phyloP scores from a whole-genome alignment of 2,329 filamentous ascomycete species.

The Alternaria sp. region DNA sequence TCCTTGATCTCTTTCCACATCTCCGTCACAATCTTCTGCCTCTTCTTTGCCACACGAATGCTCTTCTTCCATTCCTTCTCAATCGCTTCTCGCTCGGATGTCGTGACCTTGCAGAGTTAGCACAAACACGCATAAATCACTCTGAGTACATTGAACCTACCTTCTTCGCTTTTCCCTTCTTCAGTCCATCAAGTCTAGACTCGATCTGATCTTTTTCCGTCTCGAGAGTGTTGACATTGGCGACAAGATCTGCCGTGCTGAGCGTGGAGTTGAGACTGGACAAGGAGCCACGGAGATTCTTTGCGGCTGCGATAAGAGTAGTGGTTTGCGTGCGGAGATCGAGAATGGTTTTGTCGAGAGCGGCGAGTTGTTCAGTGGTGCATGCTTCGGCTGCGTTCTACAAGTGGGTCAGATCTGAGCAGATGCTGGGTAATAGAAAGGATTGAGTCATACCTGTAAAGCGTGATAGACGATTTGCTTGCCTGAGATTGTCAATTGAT shows the following conservation, averaged over 20 bases:
- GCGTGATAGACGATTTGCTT: conserved; percentile 69
- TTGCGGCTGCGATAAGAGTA: conserved; percentile 54
- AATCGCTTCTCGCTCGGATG: conserved; percentile 55
- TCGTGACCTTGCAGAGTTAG: conserved; percentile 7
- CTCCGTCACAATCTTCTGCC: conserved; percentile 58
- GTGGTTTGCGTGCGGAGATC: conserved; percentile 55
- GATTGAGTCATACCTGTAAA: conserved; percentile 46
- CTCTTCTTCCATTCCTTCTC: conserved; percentile 57
- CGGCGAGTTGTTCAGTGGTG: conserved; percentile 56
- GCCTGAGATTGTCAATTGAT: conserved; percentile 48
- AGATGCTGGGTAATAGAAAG: not conserved
- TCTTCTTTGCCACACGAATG: conserved; percentile 44
- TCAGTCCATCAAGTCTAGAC: conserved; percentile 50
- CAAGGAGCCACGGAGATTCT: conserved; percentile 57
- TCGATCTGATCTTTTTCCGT: conserved; percentile 52
- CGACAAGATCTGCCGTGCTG: conserved; percentile 58
- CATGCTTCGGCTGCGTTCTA: conserved; percentile 59
- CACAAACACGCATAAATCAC: not conserved
- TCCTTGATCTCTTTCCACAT: conserved; percentile 60
- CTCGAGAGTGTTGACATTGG: conserved; percentile 53
- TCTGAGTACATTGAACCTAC: conserved; percentile 42
- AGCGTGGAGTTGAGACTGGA: conserved; percentile 56
- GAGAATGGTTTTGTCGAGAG: conserved; percentile 58
- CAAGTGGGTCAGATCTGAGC: not conserved
- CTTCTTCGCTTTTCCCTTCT: conserved; percentile 51